A percentile compares a stretch with the other conserved stretches of the same genome.
Conservation (phyloP, 176 grass and related monocot genomes). For the Hordeum vulgare region DNA sequence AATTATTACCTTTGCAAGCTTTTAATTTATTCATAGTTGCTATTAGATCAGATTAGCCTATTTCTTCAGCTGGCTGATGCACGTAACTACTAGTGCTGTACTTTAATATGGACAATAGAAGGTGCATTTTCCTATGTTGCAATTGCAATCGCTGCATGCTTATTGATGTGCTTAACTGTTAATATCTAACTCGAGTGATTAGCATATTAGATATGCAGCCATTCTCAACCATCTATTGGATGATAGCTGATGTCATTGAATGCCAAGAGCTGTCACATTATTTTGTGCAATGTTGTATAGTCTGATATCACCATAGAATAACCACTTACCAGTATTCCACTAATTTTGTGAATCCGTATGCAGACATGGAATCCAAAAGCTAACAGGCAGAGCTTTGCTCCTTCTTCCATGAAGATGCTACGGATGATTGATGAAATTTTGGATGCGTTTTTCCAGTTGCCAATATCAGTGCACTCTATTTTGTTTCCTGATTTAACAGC, state of each 20-base stretch:
- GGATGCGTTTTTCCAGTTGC: conserved; percentile 63
- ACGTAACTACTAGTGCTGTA: not conserved
- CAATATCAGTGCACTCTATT: conserved; percentile 55
- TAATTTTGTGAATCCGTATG: conserved; percentile 20
- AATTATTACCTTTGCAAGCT: not conserved
- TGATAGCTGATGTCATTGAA: conserved; percentile 12
- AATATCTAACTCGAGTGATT: not conserved
- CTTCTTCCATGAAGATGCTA: conserved; percentile 66
- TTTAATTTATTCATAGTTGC: not conserved
- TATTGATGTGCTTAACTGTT: not conserved
- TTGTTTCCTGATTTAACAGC: conserved; percentile 60
- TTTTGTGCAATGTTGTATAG: conserved; percentile 33
- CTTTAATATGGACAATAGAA: not conserved
- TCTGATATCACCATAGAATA: conserved; percentile 12
- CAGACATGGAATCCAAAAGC: conserved; percentile 65
- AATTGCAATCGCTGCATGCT: not conserved
- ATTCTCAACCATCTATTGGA: conserved; percentile 7
- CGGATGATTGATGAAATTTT: conserved; percentile 56
- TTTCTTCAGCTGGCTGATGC: not conserved
- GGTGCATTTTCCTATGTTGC: not conserved
- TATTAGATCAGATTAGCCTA: not conserved
- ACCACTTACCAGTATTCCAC: not conserved
- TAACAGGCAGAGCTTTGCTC: conserved; percentile 46
- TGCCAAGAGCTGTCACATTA: conserved; percentile 29
- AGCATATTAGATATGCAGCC: conserved; percentile 6